Base-by-base conservation (phyloP, 2,329 filamentous ascomycete genomes). In the Cercospora citrullina region DNA sequence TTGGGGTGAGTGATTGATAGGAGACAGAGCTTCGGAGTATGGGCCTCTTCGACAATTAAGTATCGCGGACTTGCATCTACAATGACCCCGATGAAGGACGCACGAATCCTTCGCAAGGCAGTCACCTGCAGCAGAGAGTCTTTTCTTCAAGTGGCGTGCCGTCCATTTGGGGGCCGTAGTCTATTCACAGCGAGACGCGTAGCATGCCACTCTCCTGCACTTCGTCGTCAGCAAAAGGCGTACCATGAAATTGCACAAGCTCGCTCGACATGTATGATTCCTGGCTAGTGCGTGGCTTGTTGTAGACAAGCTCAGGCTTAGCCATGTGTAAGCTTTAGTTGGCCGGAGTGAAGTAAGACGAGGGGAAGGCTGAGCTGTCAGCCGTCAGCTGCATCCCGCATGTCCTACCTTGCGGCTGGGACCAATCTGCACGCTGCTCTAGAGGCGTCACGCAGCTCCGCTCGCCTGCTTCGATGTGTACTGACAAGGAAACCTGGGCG, bases 241-340 rank as follows among this genome's bases (percentile, higher is more conserved):
- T 28, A 23, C 48, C 14, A 23, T 14, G 23, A 23, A 6, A 16
- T 12, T 6, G 23, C 14, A 53, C 48, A 28, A 53, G 48, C 48
- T 53, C 48, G 48, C 48, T 14, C 23, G 6, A 26, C 21, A 53
- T 23, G 23, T 26, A 10, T 28, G 3, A 28, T 53, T 53, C 23
- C 48, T 53, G 48, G 23, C 21, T 53, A 53, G 48, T 28, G 23
- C 23, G 48, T 53, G 48, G 48, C 23, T 53, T 53, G n/a, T 53
- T 53, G 48, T 7, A 53, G 48, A 53, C 48, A 53, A 53, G 48
- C 48, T 53, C 48, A 53, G 21, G 48, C 48, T 51, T 53, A 53
- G 23, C 23, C 23, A 28, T 53, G 48, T 53, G 48, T 53, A 53
- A 53, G 48, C 48, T 53, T 53, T 23, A 23, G 21, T 14, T 23